Conservation (phyloP, 2,329 filamentous ascomycete genomes). For the Cadophora gregata region DNA sequence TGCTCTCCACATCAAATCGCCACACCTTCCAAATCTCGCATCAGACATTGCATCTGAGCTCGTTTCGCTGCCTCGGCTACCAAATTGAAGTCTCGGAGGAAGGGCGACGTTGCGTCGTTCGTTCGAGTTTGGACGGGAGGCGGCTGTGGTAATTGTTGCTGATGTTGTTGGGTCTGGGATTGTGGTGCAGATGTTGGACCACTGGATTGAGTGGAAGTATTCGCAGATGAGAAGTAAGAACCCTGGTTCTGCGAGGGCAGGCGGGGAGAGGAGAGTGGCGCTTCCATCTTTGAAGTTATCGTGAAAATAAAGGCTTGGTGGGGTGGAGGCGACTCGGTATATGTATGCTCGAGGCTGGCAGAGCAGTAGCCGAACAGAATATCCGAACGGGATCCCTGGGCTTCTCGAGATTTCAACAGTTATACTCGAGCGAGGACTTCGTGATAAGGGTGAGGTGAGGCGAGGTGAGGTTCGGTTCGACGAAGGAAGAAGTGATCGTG, state of each 20-base stretch:
- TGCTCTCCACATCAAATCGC: conserved; percentile 32
- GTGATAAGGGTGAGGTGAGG: background rate
- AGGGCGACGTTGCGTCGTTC: conserved; percentile 61
- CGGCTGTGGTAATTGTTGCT: conserved; percentile 27
- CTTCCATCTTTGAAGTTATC: conserved; percentile 42
- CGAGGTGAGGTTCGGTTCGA: background rate
- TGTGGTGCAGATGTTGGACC: conserved; percentile 34
- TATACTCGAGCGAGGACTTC: background rate
- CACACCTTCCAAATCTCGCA: conserved; percentile 77
- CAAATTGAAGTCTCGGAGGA: conserved; percentile 82
- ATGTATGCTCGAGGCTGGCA: background rate
- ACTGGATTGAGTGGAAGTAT: conserved; percentile 34
- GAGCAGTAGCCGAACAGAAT: background rate
- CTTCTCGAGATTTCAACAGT: background rate
- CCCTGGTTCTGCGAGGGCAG: conserved; percentile 29
- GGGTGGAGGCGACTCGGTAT: conserved; percentile 6
- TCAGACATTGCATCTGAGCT: conserved; percentile 87
- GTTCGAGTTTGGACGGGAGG: conserved; percentile 44
- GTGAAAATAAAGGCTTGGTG: conserved; percentile 18
- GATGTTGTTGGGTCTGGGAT: conserved; percentile 16
- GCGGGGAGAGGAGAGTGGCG: conserved; percentile 45
- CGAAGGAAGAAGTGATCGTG: conserved; percentile 4
- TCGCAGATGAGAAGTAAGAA: conserved; percentile 33
- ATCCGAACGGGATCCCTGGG: background rate
- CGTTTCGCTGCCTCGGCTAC: conserved; percentile 92